These are phyloP conservation scores for Penicillium sp. DNA, from an alignment of 2,329 filamentous ascomycete genomes.

Conservation along the genomic window DNA sequence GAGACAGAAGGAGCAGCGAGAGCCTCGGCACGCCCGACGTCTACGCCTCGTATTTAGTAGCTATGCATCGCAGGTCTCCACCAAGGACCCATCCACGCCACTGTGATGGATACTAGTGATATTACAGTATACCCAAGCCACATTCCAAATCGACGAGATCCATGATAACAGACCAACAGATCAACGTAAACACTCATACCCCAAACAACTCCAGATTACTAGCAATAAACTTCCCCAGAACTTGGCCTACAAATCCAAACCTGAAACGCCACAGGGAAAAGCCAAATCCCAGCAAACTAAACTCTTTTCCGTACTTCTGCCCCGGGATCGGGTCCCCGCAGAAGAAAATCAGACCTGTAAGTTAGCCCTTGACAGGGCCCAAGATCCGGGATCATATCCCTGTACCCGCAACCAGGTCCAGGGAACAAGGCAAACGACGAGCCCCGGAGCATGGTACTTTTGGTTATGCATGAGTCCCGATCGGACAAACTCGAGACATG, in stretches of 20 bases:
- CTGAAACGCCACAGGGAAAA: not conserved
- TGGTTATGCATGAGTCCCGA: not conserved
- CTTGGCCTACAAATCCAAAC: not conserved
- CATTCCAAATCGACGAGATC: not conserved
- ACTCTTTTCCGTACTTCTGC: not conserved
- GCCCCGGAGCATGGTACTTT: not conserved
- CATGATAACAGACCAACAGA: not conserved
- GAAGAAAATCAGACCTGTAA: not conserved
- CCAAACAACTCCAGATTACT: too few relatives aligned
- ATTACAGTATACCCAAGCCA: not conserved
- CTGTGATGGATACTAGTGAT: not conserved
- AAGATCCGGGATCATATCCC: constrained; percentile 6
- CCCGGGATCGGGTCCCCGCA: not conserved
- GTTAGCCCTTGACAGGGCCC: not conserved
- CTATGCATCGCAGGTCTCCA: not conserved
- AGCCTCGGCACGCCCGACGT: not conserved
- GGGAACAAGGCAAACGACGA: not conserved
- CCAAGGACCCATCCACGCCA: not conserved
- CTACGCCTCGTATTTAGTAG: not conserved
- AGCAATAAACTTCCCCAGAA: not conserved
- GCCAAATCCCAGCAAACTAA: not conserved
- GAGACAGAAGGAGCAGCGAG: not conserved
- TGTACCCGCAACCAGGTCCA: not conserved
- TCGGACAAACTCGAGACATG: constrained; percentile 2
- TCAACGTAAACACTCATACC: too few relatives aligned